Percentiles rank a stretch among this genome's conserved stretches.
phyloP scores from a whole-genome alignment of 2,329 filamentous ascomycete genomes.

The Pseudogymnoascus sp. region DNA sequence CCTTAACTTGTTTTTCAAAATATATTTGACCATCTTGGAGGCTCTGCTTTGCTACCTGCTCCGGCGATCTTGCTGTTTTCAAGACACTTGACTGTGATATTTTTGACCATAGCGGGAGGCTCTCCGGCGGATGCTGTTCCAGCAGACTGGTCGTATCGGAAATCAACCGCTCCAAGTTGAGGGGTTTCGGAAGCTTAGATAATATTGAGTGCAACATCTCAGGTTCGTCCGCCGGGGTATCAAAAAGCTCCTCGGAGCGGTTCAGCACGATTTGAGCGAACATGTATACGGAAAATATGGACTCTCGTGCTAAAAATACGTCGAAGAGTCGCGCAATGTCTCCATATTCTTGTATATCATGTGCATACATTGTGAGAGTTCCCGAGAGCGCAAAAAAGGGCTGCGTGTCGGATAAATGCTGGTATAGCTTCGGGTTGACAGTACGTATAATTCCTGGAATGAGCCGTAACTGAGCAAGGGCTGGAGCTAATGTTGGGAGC shows the following conservation, averaged over 20 bases:
- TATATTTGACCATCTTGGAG: slow-evolving; percentile 57
- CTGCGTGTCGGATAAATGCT: slow-evolving; percentile 67
- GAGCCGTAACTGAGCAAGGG: slow-evolving; percentile 75
- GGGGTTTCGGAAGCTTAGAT: slow-evolving; percentile 72
- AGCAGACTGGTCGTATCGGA: slow-evolving; percentile 56
- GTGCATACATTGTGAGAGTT: slow-evolving; percentile 90
- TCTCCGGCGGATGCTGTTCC: slow-evolving; percentile 60
- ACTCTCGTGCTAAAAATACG: slow-evolving; percentile 76
- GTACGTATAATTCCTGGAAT: slow-evolving; percentile 72
- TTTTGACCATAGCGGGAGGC: slow-evolving; percentile 59
- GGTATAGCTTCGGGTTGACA: slow-evolving; percentile 63
- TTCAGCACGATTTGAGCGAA: slow-evolving; percentile 82
- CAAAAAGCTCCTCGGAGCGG: slow-evolving; percentile 75
- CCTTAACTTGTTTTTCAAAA: slow-evolving; percentile 63
- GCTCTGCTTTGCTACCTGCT: slow-evolving; percentile 44
- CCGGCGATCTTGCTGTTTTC: slow-evolving; percentile 63
- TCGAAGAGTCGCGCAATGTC: slow-evolving; percentile 90
- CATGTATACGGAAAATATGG: slow-evolving; percentile 83
- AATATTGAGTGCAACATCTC: slow-evolving; percentile 89
- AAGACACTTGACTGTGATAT: slow-evolving; percentile 74
- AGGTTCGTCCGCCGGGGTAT: slow-evolving; percentile 71
- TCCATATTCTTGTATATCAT: slow-evolving; percentile 84
- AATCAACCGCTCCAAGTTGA: slow-evolving; percentile 75
- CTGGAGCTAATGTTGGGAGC: slow-evolving; percentile 77
- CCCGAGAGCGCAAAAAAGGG: slow-evolving; percentile 93